phyloP scores from a whole-genome alignment of 2,329 filamentous ascomycete genomes.

The Seiridium cupressi region DNA sequence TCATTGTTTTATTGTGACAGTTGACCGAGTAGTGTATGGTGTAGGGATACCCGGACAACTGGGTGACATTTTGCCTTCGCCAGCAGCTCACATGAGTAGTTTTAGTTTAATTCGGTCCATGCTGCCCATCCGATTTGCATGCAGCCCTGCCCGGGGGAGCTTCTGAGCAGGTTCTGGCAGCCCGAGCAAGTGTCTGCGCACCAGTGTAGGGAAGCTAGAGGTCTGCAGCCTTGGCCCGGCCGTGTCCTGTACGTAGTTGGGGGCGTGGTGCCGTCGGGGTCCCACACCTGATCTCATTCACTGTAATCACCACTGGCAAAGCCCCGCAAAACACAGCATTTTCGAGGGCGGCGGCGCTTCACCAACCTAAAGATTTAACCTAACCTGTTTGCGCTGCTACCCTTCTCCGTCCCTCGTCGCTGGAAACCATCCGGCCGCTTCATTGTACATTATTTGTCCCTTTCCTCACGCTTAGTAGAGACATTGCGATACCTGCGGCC shows the following conservation, averaged over 20 bases:
- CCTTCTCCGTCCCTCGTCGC: neutral
- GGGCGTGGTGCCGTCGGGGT: neutral
- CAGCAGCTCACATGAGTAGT: slow-evolving; percentile 4
- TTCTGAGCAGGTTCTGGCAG: too few relatives aligned
- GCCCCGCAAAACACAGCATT: neutral
- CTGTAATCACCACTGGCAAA: neutral
- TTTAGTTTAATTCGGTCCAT: slow-evolving; percentile 2
- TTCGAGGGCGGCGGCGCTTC: neutral
- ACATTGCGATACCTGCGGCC: neutral
- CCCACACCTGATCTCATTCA: neutral
- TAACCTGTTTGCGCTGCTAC: neutral
- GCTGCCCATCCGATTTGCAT: too few relatives aligned
- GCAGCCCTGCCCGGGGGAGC: too few relatives aligned
- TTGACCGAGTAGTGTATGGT: neutral
- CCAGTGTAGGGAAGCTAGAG: neutral
- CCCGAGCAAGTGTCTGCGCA: neutral
- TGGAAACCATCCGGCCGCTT: neutral
- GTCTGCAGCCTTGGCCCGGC: neutral
- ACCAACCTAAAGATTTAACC: neutral
- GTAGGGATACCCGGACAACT: neutral
- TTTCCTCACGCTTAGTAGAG: neutral
- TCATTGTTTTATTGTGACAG: neutral
- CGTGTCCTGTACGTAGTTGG: too few relatives aligned
- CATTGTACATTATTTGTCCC: neutral
- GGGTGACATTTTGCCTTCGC: neutral